A percentile compares a stretch with the other conserved stretches of the same genome.
phyloP scores from a whole-genome alignment of 1,139 yeast genomes.

The Debaryomyces udenii region DNA sequence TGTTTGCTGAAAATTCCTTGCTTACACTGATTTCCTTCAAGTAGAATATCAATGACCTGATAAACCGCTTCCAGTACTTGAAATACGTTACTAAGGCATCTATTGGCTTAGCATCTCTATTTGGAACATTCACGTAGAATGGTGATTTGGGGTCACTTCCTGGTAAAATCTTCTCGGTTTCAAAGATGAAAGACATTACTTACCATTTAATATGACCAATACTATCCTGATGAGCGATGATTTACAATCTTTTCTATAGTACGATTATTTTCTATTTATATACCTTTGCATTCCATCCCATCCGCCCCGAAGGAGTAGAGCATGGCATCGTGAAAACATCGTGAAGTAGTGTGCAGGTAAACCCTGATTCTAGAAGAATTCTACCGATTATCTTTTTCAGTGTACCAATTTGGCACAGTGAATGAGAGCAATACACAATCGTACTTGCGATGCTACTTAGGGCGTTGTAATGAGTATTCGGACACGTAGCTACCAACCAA shows the following conservation, averaged over 20 bases:
- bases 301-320: background rate
- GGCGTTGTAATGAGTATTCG: too few species aligned
- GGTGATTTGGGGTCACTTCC: constrained; percentile 41
- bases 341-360: too few species aligned
- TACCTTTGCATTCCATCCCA: background rate
- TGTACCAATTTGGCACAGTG: too few species aligned
- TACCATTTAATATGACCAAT: background rate
- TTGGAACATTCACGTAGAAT: constrained; percentile 43
- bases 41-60: constrained; percentile 63
- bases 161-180: constrained; percentile 40
- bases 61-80: constrained; percentile 69
- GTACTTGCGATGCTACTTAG: too few species aligned
- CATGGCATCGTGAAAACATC: background rate
- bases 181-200: constrained; percentile 17
- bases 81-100: constrained; percentile 59
- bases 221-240: too few species aligned
- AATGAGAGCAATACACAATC: too few species aligned
- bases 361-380: too few species aligned
- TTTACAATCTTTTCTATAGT: too few species aligned
- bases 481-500: too few species aligned
- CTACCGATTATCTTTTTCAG: too few species aligned
- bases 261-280: background rate
- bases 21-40: constrained; percentile 64
- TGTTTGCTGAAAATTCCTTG: constrained; percentile 68
- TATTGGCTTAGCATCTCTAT: constrained; percentile 47